Evolutionary conservation across 2,329 filamentous ascomycete species (phyloP), one percentile per base, ranked within the genome.

Genomic region (Verticillium alfalfae): DNA sequence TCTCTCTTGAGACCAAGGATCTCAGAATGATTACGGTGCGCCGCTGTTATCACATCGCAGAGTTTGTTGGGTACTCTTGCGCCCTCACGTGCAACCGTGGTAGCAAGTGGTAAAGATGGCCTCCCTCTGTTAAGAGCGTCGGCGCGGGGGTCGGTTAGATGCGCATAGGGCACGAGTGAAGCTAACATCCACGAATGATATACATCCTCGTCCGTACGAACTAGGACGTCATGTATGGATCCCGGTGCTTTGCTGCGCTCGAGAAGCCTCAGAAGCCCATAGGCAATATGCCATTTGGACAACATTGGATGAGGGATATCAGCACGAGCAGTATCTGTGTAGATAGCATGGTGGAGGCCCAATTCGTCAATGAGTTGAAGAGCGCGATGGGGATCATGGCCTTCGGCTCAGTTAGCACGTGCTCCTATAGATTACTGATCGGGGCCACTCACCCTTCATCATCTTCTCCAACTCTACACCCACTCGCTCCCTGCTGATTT

Each of bases 401-500:
- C 87, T 82, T 26, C 8, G 64, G 31, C 18, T 58, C 52, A 15
- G n/a, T 31, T n/a, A 36, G 36, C 34, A n/a, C 18, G 34, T 10
- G 5, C 12, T 16, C 45, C 54, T 52, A 13, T 37, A 18, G 10
- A 7, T 56, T n/a, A 4, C 5, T 7, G 36, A 41, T 16, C 13
- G 22, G 9, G 39, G 10, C 10, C 26, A 57, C 65, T 62, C 71
- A 84, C 91, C 90, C 74, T 86, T 89, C 18, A 98, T 79, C 88
- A 96, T 96, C 80, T 98, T 98, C 70, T 94, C 91, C 3, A 97
- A 70, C 72, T 99, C 95, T 4, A 89, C 84, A 0, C 92, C 92
- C 1, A 99, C 88, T 62, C 95, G 84, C 74, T 99, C 95, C 60
- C 93, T 87, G 70, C 91, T 97, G 67, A 99, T 98, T 73, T 99